Evolutionary conservation across 148 eudicot species (phyloP).

Genomic region (Pharnaceum exiguum): DNA sequence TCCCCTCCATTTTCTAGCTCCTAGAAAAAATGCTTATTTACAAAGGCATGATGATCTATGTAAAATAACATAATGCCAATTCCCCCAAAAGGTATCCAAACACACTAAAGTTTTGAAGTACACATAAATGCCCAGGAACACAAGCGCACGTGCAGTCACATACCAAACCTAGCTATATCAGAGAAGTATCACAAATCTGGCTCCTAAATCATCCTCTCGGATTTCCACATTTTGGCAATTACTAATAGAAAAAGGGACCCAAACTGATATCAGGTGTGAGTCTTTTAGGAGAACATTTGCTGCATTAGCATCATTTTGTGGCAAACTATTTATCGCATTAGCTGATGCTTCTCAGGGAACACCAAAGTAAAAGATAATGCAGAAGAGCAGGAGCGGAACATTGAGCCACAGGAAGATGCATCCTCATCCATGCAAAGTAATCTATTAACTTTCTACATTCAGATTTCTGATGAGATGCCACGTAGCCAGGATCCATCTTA

Average conservation of each 20-base stretch:
- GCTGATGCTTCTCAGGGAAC: constrained; percentile 27
- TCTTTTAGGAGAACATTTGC: constrained; percentile 50
- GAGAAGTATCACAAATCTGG: constrained; percentile 51
- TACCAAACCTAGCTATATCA: not conserved
- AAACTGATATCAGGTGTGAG: constrained; percentile 76
- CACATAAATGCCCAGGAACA: too few relatives aligned
- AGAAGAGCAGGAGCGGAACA: constrained; percentile 27
- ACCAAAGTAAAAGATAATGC: constrained; percentile 18
- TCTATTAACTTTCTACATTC: constrained; percentile 22
- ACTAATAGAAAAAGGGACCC: constrained; percentile 54
- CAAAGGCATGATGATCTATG: too few relatives aligned
- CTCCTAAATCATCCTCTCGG: constrained; percentile 76
- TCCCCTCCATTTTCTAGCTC: too few relatives aligned
- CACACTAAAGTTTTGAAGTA: too few relatives aligned
- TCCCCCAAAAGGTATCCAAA: too few relatives aligned
- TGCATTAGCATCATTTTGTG: constrained; percentile 28
- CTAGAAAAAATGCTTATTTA: too few relatives aligned
- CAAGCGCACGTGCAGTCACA: not conserved
- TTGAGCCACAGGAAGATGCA: constrained; percentile 22
- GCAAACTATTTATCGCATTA: constrained; percentile 12
- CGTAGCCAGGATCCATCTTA: constrained; percentile 47
- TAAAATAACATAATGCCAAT: too few relatives aligned
- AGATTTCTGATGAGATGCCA: constrained; percentile 44
- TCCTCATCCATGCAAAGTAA: constrained; percentile 17
- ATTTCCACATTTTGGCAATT: constrained; percentile 26